These are phyloP conservation scores for Aspergillus sclerotioniger DNA, from an alignment of 495 filamentous ascomycete species.

Conservation along the genomic window DNA sequence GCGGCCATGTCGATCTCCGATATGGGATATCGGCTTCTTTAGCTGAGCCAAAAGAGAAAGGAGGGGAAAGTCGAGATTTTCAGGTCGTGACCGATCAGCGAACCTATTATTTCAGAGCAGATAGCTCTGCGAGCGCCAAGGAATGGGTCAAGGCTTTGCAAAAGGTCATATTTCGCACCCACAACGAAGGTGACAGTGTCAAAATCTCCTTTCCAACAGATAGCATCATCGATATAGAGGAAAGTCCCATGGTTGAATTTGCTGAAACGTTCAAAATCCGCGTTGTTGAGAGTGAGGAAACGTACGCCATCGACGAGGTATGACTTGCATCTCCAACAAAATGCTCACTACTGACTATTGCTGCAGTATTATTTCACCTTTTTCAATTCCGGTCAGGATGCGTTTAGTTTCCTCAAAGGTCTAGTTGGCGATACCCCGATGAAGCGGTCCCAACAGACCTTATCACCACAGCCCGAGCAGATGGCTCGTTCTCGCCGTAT, in stretches of 20 bases:
- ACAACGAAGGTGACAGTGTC: slow-evolving; percentile 95
- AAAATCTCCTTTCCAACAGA: slow-evolving; percentile 90
- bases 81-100: slow-evolving; percentile 78
- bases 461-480: slow-evolving; percentile 21
- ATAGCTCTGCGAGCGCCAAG: slow-evolving; percentile 83
- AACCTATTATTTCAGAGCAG: slow-evolving; percentile 84
- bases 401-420: slow-evolving; percentile 72
- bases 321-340: slow-evolving; percentile 16
- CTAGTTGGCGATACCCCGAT: slow-evolving; percentile 66
- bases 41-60: slow-evolving; percentile 65
- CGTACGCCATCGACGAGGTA: slow-evolving; percentile 93
- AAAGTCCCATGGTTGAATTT: slow-evolving; percentile 86
- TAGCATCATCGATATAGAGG: slow-evolving; percentile 89
- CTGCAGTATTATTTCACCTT: slow-evolving; percentile 94
- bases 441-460: slow-evolving; percentile 41
- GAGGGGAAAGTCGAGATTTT: slow-evolving; percentile 68
- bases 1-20: slow-evolving; percentile 86
- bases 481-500: slow-evolving; percentile 17
- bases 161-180: slow-evolving; percentile 90
- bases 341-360: slow-evolving; percentile 20
- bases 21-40: slow-evolving; percentile 86
- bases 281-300: slow-evolving; percentile 88
- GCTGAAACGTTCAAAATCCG: slow-evolving; percentile 93
- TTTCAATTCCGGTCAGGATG: slow-evolving; percentile 83
- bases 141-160: slow-evolving; percentile 97